These are phyloP conservation scores for Mortierella hygrophila DNA, from an alignment of 192 early-diverging fungal genomes.

Conservation along the genomic window DNA sequence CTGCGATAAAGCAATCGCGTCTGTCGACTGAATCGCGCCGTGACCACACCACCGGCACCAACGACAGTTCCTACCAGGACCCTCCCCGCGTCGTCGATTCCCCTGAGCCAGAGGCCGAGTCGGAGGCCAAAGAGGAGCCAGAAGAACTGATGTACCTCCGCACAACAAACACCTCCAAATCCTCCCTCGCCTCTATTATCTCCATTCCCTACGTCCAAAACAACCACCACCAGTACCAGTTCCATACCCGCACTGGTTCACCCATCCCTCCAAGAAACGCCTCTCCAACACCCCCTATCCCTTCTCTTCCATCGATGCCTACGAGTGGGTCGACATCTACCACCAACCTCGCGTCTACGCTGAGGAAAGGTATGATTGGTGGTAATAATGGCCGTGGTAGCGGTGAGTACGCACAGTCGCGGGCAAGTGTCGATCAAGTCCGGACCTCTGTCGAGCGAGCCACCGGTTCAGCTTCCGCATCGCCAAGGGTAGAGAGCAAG, in stretches of 20 bases:
- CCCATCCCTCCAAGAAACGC: neutral
- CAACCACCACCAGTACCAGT: neutral
- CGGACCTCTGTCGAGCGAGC: conserved; percentile 4
- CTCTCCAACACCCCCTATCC: neutral
- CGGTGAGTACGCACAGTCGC: neutral
- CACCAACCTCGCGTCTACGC: neutral
- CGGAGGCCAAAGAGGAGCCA: neutral
- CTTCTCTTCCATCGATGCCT: neutral
- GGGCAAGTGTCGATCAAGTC: neutral
- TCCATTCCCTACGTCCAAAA: neutral
- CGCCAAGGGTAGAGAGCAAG: neutral
- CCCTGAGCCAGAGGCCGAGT: no score
- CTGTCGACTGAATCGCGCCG: neutral
- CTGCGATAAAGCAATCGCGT: neutral
- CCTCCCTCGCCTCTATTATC: neutral
- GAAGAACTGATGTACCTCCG: neutral
- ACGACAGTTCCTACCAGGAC: neutral
- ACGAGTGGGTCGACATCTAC: neutral
- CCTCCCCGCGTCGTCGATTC: no score
- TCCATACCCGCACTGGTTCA: neutral
- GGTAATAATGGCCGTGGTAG: neutral
- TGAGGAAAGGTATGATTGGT: neutral
- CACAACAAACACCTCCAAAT: neutral
- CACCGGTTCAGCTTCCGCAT: neutral
- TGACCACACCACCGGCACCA: neutral